Evolutionary conservation across 768 basidiomycete species (phyloP), one percentile per base, ranked within the genome.

Genomic region (Neoboletus brunneissimus): DNA sequence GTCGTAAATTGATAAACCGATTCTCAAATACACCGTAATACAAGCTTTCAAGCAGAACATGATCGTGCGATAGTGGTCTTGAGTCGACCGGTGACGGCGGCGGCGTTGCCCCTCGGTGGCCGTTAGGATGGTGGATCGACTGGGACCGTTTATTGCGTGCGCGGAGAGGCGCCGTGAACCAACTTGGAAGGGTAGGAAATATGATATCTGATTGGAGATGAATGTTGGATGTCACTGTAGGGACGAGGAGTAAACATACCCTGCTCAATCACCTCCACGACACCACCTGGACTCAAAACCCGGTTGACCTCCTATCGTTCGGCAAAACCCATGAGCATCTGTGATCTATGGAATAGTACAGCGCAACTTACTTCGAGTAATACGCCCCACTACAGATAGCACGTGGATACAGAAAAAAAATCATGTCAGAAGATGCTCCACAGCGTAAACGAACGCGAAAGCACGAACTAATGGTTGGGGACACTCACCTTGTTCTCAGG

Each of bases 151-250:
- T 68, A 22, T 80, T 74, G 63, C 76, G 81, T 29, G 76, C 75
- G 29, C 86, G 82, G 51, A 90, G 77, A 10, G 87, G 86, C 38
- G 79, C 76, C 2, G 89, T 90, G 63, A 89, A 91, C 88, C 88
- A 91, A 37, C 79, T 80, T 22, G 89, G 88, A 37, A 91, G 77
- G 5, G 73, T 73, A n/a, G 89, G 89, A 65, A 91, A 91, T 44
- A 89, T 72, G 29, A 88, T 79, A 66, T 91, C 89, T 91, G 51
- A 56, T 23, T 29, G 23, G 3, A 15, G 20, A 45, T 45, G 12
- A 50, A n/a, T 18, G 49, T 34, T 23, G 25, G 25, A 34, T 8
- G 34, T 50, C 23, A 27, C 25, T 1, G n/a, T n/a, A 15, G 9
- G 31, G 25, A 48, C 27, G 13, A 38, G 32, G 40, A 48, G 7